Conservation (phyloP, 2,329 filamentous ascomycete genomes). For the Colletotrichum plurivorum region DNA sequence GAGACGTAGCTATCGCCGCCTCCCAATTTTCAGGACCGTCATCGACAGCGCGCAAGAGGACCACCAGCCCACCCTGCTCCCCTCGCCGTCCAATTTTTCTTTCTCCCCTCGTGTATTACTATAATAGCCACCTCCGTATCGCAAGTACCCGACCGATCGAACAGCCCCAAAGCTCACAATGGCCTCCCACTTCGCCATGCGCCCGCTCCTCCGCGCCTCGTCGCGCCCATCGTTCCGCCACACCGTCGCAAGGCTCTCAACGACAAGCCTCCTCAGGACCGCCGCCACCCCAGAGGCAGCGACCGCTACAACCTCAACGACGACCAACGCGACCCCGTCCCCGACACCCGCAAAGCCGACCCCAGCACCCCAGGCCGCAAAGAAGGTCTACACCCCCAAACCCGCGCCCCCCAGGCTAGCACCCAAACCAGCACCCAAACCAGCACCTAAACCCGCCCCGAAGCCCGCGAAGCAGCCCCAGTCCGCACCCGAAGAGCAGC, state of each 20-base stretch:
- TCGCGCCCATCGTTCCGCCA: slow-evolving; percentile 10
- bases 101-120: no score
- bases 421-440: neutral
- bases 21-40: slow-evolving; percentile 33
- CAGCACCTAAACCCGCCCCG: neutral
- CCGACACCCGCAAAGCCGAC: neutral
- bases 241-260: slow-evolving; percentile 9
- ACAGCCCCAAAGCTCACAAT: neutral
- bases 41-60: neutral
- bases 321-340: neutral
- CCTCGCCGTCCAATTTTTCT: neutral
- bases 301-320: neutral
- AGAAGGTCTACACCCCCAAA: neutral
- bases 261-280: slow-evolving; percentile 8
- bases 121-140: no score
- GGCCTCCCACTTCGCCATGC: slow-evolving; percentile 35
- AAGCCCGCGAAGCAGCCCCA: neutral
- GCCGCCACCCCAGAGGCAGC: slow-evolving; percentile 8
- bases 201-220: slow-evolving; percentile 32
- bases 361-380: neutral
- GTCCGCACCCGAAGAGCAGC: neutral
- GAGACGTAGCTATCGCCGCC: slow-evolving; percentile 3
- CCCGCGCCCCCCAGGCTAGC: neutral
- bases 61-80: neutral
- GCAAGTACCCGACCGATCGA: neutral